Evolutionary conservation across 2,329 filamentous ascomycete species (phyloP).

Genomic region (Balansia obtecta): DNA sequence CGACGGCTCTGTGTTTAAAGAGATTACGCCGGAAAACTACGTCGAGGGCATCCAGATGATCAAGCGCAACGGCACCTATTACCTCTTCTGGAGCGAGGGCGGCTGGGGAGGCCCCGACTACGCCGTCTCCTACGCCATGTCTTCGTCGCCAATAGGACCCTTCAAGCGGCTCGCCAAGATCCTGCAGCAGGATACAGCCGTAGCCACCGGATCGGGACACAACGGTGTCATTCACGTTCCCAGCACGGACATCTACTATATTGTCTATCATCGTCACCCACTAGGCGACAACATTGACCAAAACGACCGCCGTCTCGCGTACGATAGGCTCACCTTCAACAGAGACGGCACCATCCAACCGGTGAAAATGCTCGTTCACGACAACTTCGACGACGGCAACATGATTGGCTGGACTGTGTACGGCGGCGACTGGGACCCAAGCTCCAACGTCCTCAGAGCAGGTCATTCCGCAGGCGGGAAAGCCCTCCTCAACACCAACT

Average conservation of each 20-base stretch:
- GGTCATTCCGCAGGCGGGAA: conserved; percentile 9
- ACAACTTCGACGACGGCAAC: conserved; percentile 28
- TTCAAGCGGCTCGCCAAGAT: conserved; percentile 28
- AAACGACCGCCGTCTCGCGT: conserved; percentile 33
- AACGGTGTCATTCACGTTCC: conserved; percentile 32
- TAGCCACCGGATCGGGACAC: conserved; percentile 31
- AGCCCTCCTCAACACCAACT: conserved; percentile 25
- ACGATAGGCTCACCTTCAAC: conserved; percentile 36
- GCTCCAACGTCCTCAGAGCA: conserved; percentile 12
- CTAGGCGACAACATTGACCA: conserved; percentile 28
- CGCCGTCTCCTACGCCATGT: conserved; percentile 32
- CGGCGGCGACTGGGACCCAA: conserved; percentile 10
- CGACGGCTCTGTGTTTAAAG: conserved; percentile 24
- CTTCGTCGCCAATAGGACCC: conserved; percentile 23
- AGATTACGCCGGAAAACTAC: conserved; percentile 32
- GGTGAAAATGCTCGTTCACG: conserved; percentile 31
- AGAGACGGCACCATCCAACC: conserved; percentile 28
- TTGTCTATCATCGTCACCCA: conserved; percentile 32
- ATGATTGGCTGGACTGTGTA: conserved; percentile 24
- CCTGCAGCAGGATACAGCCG: conserved; percentile 25
- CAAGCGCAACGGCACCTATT: conserved; percentile 31
- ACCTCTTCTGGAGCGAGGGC: conserved; percentile 35
- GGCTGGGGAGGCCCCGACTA: conserved; percentile 36
- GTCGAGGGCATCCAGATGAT: conserved; percentile 28
- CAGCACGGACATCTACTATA: conserved; percentile 33